phyloP scores from a whole-genome alignment of 1,139 yeast genomes.

The Kodamaea sp. region DNA sequence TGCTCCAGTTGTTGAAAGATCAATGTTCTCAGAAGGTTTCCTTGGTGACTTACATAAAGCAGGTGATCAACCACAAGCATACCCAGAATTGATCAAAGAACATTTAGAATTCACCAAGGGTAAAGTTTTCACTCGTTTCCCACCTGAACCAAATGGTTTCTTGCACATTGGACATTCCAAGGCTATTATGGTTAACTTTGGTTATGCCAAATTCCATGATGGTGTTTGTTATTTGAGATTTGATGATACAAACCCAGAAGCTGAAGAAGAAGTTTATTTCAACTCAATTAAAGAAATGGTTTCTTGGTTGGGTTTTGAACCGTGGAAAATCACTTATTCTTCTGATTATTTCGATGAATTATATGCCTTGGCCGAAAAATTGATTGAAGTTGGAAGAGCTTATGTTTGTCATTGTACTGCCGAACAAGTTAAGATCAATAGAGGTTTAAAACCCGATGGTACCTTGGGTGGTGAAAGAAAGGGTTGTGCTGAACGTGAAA shows the following conservation, averaged over 20 bases:
- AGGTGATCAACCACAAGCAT: slow-evolving; percentile 90
- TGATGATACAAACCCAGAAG: slow-evolving; percentile 98
- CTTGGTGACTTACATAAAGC: slow-evolving; percentile 92
- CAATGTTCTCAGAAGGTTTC: slow-evolving; percentile 95
- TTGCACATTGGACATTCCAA: slow-evolving; percentile 97
- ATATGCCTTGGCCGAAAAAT: slow-evolving; percentile 79
- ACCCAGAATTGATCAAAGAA: slow-evolving; percentile 75
- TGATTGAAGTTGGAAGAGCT: slow-evolving; percentile 67
- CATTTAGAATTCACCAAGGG: slow-evolving; percentile 80
- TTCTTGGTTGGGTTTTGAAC: slow-evolving; percentile 88
- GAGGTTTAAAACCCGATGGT: slow-evolving; percentile 91
- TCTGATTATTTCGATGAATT: slow-evolving; percentile 91
- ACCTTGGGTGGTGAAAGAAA: slow-evolving; percentile 88
- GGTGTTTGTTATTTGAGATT: slow-evolving; percentile 90
- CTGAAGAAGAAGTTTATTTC: slow-evolving; percentile 91
- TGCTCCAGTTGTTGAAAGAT: slow-evolving; percentile 42
- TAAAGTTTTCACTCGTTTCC: slow-evolving; percentile 87
- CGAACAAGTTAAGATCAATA: slow-evolving; percentile 82
- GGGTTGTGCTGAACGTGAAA: slow-evolving; percentile 73
- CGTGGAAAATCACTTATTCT: slow-evolving; percentile 92
- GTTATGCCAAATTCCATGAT: slow-evolving; percentile 78
- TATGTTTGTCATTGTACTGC: slow-evolving; percentile 93
- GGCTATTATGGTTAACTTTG: slow-evolving; percentile 96
- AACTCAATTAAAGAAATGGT: slow-evolving; percentile 80
- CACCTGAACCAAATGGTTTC: slow-evolving; percentile 98